phyloP scores from a whole-genome alignment of 352 stramenopile species.

The Peronospora farinosa region DNA sequence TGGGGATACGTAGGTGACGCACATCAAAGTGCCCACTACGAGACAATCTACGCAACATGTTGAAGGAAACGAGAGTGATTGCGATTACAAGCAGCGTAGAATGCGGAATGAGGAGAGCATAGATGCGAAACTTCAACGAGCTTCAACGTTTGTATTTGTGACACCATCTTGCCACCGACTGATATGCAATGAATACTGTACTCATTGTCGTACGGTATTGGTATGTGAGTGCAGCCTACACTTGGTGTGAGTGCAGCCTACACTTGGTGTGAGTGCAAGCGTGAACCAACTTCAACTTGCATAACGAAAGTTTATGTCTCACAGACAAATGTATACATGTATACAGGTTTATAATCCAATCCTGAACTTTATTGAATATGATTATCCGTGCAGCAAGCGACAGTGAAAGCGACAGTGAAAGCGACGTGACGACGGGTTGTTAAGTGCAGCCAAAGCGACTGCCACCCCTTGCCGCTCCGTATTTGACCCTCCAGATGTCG shows the following conservation, averaged over 20 bases:
- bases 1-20: slow-evolving; percentile 3
- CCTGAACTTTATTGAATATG: slow-evolving; percentile 26
- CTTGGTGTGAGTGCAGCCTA: too few species aligned
- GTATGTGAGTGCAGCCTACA: too few species aligned
- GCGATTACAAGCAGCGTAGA: slow-evolving; percentile 3
- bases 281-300: too few species aligned
- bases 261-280: too few species aligned
- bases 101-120: slow-evolving; percentile 16
- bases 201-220: too few species aligned
- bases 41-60: slow-evolving; percentile 13
- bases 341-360: not conserved
- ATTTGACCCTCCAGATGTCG: slow-evolving; percentile 12
- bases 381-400: slow-evolving; percentile 70
- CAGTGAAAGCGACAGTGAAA: slow-evolving; percentile 47
- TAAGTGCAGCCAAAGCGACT: slow-evolving; percentile 4
- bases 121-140: slow-evolving; percentile 22
- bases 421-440: slow-evolving; percentile 32
- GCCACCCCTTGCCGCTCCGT: slow-evolving; percentile 14
- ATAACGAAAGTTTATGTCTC: too few species aligned
- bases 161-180: too few species aligned
- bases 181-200: too few species aligned
- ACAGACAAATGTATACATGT: not conserved
- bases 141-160: slow-evolving; percentile 13
- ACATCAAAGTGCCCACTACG: slow-evolving; percentile 1
- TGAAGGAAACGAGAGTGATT: slow-evolving; percentile 11